Evolutionary conservation across 768 basidiomycete genomes (phyloP).

Genomic region (Termitomyces sp.): DNA sequence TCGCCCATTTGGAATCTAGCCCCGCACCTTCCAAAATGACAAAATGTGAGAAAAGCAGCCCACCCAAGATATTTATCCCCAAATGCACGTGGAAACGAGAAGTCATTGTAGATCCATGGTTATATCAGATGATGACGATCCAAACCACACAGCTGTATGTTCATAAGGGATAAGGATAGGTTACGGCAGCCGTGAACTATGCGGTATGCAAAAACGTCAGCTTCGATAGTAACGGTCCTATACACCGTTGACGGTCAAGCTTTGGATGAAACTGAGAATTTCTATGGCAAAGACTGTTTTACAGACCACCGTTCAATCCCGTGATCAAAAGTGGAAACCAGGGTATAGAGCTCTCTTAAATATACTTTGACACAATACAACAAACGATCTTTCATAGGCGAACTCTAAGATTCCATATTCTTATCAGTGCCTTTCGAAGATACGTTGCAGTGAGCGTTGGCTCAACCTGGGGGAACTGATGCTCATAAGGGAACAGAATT

Average conservation of each 20-base stretch:
- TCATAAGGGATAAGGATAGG: too few species aligned
- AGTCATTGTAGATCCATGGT: background rate
- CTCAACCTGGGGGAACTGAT: constrained; percentile 9
- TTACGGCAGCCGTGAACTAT: too few species aligned
- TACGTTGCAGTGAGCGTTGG: constrained; percentile 1
- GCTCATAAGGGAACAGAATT: background rate
- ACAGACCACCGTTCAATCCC: background rate
- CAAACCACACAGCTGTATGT: too few species aligned
- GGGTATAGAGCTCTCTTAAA: too few species aligned
- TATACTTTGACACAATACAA: background rate
- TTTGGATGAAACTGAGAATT: too few species aligned
- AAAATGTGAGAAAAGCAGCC: too few species aligned
- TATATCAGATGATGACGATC: too few species aligned
- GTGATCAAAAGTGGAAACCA: background rate
- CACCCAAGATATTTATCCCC: background rate
- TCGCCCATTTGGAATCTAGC: background rate
- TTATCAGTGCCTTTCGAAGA: constrained; percentile 9
- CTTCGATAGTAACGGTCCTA: too few species aligned
- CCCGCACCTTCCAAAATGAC: too few species aligned
- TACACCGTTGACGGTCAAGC: too few species aligned
- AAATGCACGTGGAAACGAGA: background rate
- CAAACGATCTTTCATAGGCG: background rate
- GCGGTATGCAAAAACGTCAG: too few species aligned
- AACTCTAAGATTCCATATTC: background rate
- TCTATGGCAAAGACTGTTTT: too few species aligned